Base-by-base conservation (phyloP, 129 eudicot genomes). In the Chrysanthemum lavandulifolium region DNA sequence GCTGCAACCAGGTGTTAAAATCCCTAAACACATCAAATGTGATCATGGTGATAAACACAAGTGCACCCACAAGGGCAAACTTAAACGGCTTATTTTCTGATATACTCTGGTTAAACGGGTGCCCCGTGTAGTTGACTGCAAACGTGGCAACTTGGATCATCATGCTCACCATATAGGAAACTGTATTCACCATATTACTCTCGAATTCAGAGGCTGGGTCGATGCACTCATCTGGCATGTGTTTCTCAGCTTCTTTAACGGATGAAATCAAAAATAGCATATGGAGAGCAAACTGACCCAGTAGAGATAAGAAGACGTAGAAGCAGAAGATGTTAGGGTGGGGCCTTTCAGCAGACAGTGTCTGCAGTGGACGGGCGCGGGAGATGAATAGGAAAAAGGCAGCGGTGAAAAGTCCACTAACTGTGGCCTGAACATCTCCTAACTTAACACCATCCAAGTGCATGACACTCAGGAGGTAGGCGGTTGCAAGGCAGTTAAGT, bases 101-200 rank as follows among this genome's bases (percentile, higher is more conserved):
- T 10, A 92, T 89, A 45, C 98, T 89, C 80, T 89, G 95, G 62
- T 92, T 92, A 62, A 92, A 92, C 50, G 96, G 98, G 55, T 92
- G 98, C 9, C 98, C 98, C 91, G 87, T 92, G 79, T 92, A 92
- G 73, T 92, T 92, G 61, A 92, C 96, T 7, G 96, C 96, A 77
- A 92, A 92, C 1, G 96, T 92, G 10, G 98, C 98, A 45, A 92
- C 98, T 68, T 92, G 96, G 25, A 92, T 84, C 98, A 92, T 89
- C 96, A 92, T 72, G 48, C 77, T 84, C 48, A 89, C 96, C 96
- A 89, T 92, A 76, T 92, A 92, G 0, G 96, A 92, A 14, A 92
- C 97, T 0, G 98, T 92, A n/a, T 92, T 89, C 12, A 92, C 98
- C 47, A 92, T 67, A 70, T 89, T 92, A 0, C 89, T 87, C 54